phyloP scores from a whole-genome alignment of 495 filamentous ascomycete genomes.

The Podospora australis region DNA sequence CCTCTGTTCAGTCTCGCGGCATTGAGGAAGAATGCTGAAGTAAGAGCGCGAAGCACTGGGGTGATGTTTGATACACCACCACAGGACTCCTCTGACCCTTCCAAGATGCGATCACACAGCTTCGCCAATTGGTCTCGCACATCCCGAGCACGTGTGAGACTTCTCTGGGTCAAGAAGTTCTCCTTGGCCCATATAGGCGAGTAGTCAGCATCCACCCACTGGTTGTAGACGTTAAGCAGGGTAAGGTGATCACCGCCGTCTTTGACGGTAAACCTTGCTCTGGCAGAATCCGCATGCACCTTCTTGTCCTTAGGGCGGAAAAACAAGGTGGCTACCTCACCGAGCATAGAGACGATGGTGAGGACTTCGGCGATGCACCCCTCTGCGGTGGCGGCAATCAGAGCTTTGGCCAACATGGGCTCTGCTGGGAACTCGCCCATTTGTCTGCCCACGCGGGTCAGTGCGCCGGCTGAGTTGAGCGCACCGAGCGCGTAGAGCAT shows the following conservation, averaged over 20 bases:
- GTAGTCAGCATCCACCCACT: constrained; percentile 94
- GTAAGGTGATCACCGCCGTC: constrained; percentile 91
- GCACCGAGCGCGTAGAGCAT: constrained; percentile 89
- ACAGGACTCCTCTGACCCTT: constrained; percentile 65
- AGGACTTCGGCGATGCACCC: constrained; percentile 93
- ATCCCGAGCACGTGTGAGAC: constrained; percentile 78
- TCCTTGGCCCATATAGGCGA: constrained; percentile 82
- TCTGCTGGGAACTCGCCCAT: constrained; percentile 98
- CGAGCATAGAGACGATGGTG: constrained; percentile 90
- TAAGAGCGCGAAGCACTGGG: constrained; percentile 81
- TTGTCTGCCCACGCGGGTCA: constrained; percentile 87
- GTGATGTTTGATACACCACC: constrained; percentile 66
- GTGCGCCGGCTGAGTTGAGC: constrained; percentile 79
- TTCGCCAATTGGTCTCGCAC: constrained; percentile 93
- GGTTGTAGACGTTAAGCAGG: constrained; percentile 92
- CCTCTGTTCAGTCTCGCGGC: constrained; percentile 78
- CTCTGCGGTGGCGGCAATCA: constrained; percentile 82
- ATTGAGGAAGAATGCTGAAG: constrained; percentile 91
- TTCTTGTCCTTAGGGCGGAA: constrained; percentile 98
- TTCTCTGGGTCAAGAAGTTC: constrained; percentile 90
- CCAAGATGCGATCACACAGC: constrained; percentile 80
- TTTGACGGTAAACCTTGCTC: constrained; percentile 85
- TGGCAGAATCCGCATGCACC: constrained; percentile 86
- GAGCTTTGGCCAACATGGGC: constrained; percentile 84
- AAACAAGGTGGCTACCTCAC: constrained; percentile 82